Evolutionary conservation across 2,329 filamentous ascomycete genomes (phyloP).

Genomic region (Fusarium buharicum): DNA sequence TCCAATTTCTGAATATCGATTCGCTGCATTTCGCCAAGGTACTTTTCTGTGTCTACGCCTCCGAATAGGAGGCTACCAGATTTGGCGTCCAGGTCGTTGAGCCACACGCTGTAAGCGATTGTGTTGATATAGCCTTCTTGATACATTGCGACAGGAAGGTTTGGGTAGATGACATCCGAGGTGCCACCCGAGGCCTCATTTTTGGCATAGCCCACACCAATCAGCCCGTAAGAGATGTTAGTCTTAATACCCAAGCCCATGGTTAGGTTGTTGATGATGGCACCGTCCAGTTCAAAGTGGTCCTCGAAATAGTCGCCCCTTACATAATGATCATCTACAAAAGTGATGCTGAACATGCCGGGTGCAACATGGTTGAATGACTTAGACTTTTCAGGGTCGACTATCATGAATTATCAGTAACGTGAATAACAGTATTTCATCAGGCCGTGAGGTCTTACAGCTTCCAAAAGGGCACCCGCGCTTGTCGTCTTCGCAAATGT

Average conservation of each 20-base stretch:
- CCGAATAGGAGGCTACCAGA: constrained; percentile 81
- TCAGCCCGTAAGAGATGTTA: constrained; percentile 65
- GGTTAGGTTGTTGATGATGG: constrained; percentile 63
- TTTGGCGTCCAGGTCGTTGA: constrained; percentile 67
- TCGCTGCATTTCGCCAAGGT: constrained; percentile 68
- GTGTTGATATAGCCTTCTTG: constrained; percentile 71
- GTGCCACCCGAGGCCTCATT: constrained; percentile 59
- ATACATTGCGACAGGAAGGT: constrained; percentile 73
- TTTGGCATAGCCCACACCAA: constrained; percentile 68
- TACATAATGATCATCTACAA: constrained; percentile 69
- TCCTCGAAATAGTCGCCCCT: constrained; percentile 69
- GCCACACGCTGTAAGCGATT: constrained; percentile 77
- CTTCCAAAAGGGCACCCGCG: constrained; percentile 57
- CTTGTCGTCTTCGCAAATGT: constrained; percentile 51
- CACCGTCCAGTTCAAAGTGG: constrained; percentile 63
- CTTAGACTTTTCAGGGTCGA: constrained; percentile 57
- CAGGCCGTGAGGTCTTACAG: constrained; percentile 53
- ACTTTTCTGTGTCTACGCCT: constrained; percentile 82
- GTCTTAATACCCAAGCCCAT: constrained; percentile 68
- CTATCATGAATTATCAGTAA: constrained; percentile 52
- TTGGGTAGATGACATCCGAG: constrained; percentile 56
- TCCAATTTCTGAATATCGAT: constrained; percentile 64
- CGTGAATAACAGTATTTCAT: background rate
- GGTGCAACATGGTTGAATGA: constrained; percentile 58
- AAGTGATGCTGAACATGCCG: constrained; percentile 65